Evolutionary conservation across 306 rosid species (phyloP), one percentile per base, ranked within the genome.

Genomic region (Ormosia emarginata): DNA sequence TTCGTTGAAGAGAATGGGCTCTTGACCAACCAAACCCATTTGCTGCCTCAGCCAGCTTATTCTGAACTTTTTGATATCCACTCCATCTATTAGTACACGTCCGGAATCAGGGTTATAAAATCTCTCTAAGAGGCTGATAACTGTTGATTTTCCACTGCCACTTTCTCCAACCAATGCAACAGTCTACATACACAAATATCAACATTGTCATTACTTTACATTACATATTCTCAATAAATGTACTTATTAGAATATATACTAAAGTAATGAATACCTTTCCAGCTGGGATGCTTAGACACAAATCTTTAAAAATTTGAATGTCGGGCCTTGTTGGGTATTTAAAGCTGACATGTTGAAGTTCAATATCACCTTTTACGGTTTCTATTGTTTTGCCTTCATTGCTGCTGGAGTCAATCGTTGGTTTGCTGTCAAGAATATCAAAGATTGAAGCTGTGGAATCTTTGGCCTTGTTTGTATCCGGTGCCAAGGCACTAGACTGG

Each of bases 111-210:
- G 97, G 63, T 91, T 88, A 4, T 95, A 95, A 41, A 95, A 95
- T 82, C 98, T 84, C 90, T 95, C 94, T 6, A 92, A 75, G 4
- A 93, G 91, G 70, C 94, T 84, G 7, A 95, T 92, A 7, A 90
- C 85, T 44, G 98, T 93, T 15, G 98, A 95, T 84, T 95, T 93
- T 47, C 98, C 99, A 57, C 98, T 87, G 2, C 99, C 99, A 76
- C 97, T 95, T 80, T 93, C 99, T 79, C 98, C 98, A 44, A 95
- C 99, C 87, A 95, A 85, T 24, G 99, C 99, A 67, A 91, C 90
- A 30, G 96, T 90, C 99, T 92, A 74, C 79, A 84, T 7, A 58
- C 3, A 50, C 32, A 33, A 3, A 29, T 55, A 64, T 73, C 17
- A 47, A 4, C 8, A 67, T 61, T 68, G 14, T 4, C 18, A 46